Evolutionary conservation across 176 grass and related monocot species (phyloP), one percentile per base, ranked within the genome.

Genomic region (Carex pumila): DNA sequence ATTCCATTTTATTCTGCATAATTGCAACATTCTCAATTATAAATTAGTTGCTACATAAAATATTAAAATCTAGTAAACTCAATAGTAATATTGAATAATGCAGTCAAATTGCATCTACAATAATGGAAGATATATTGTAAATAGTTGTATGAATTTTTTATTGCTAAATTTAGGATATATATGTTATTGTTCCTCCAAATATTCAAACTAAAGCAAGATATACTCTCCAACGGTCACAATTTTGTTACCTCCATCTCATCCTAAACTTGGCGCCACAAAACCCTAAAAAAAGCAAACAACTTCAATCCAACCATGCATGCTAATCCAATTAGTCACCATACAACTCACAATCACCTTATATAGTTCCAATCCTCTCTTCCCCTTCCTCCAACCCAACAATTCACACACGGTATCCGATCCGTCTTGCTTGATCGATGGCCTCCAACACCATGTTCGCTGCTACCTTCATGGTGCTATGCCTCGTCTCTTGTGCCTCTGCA

Each of bases 181-280:
- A 50, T 50, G 8, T 45, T 45, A 12, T 50, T 50, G 47, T 50
- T 50, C 47, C 47, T 10, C 9, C 47, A 50, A 47, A 11, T 12
- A 10, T 50, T 50, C 47, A 50, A 50, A 50, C 47, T 50, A 50
- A 62, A 25, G 60, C 8, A 29, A 4, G 17, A 19, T 12, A 60
- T 7, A 29, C 60, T 62, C 60, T 62, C 60, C 60, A 62, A 25
- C 60, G 60, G 7, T 71, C 67, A 45, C 17, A 45, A 18, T 45
- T 9, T n/a, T n/a, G 6, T 18, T 9, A 0, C 14, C 37, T 71
- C 36, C 37, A 47, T 71, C 37, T 29, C 47, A 54, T 77, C 50
- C 73, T 56, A 77, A 57, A 49, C 29, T 78, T 78, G 73, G 73
- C 73, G 52, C 73, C 73, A 34, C 65, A 31, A 55, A 55, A 77